Conservation (phyloP, 2,329 filamentous ascomycete genomes). For the Dactylellina drechsleri region DNA sequence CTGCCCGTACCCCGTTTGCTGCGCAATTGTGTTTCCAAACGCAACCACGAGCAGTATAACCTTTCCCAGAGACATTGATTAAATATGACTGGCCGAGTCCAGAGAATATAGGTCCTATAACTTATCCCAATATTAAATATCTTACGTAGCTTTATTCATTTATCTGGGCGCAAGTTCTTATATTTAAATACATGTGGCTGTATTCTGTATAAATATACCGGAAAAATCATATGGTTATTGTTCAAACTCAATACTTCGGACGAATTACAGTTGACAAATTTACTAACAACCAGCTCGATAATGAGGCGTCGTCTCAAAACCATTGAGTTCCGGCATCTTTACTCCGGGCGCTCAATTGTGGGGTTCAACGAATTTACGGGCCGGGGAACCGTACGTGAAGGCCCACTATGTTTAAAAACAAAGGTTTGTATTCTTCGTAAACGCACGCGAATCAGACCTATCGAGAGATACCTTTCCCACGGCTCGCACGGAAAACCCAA, state of each 20-base stretch:
- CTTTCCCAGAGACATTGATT: not conserved
- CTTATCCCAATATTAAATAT: not conserved
- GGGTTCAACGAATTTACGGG: conserved; percentile 7
- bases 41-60: not conserved
- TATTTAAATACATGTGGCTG: too few relatives aligned
- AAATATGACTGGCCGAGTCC: not conserved
- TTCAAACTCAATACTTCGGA: not conserved
- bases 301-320: conserved; percentile 3
- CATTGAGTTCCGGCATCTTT: conserved; percentile 23
- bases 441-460: too few relatives aligned
- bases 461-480: too few relatives aligned
- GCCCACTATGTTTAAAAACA: too few relatives aligned
- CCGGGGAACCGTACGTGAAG: conserved; percentile 19
- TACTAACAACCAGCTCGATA: not conserved
- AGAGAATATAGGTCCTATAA: not conserved
- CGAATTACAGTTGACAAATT: not conserved
- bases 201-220: too few relatives aligned
- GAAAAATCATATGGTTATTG: not conserved
- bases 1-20: conserved; percentile 45
- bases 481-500: too few relatives aligned
- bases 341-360: conserved; percentile 8
- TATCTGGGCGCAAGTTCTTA: not conserved
- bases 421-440: too few relatives aligned
- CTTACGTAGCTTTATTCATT: not conserved
- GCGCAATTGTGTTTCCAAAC: not conserved